Evolutionary conservation across 306 rosid species (phyloP).

Genomic region (Urtica urens): DNA sequence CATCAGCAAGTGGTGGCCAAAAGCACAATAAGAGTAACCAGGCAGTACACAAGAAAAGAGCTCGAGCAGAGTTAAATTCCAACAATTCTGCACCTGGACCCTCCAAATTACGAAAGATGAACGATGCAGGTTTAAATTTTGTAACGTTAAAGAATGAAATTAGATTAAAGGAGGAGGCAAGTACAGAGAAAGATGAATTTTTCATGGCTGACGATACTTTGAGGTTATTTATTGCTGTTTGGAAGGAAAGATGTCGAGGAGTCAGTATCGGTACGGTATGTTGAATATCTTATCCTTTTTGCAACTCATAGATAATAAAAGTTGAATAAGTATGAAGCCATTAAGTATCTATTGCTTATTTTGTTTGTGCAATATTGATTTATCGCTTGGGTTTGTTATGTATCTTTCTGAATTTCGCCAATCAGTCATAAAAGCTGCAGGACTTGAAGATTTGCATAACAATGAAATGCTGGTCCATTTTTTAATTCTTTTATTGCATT

Average conservation of each 20-base stretch:
- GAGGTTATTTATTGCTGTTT: conserved; percentile 54
- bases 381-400: too few species aligned
- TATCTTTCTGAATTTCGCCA: too few species aligned
- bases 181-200: conserved; percentile 19
- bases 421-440: too few species aligned
- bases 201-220: conserved; percentile 29
- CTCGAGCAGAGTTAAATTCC: conserved; percentile 5
- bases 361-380: too few species aligned
- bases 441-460: too few species aligned
- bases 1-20: conserved; percentile 26
- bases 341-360: too few species aligned
- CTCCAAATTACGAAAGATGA: conserved; percentile 11
- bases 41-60: conserved; percentile 29
- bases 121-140: conserved; percentile 12
- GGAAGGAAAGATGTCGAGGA: conserved; percentile 68
- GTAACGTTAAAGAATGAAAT: conserved; percentile 7
- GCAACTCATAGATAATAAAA: too few species aligned
- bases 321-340: too few species aligned
- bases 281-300: conserved; percentile 3
- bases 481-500: not conserved
- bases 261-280: conserved; percentile 44
- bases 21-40: conserved; percentile 18
- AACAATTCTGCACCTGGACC: conserved; percentile 11
- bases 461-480: too few species aligned
- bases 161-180: conserved; percentile 8